phyloP scores from a whole-genome alignment of 2,329 filamentous ascomycete species.

The Tolypocladium endophyticum region DNA sequence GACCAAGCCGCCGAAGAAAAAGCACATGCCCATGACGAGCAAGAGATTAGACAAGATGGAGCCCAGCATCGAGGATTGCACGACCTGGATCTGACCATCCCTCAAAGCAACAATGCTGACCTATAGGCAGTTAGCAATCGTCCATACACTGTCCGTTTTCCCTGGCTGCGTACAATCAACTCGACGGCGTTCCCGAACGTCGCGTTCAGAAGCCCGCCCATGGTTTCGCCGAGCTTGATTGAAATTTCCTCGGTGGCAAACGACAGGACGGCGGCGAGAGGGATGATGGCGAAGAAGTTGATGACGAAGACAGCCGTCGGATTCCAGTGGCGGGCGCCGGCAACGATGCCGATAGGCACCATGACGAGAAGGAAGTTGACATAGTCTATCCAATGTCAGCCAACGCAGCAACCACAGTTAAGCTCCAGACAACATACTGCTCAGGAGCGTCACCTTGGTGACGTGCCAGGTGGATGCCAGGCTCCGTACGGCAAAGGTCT shows the following conservation, averaged over 20 bases:
- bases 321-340: conserved; percentile 51
- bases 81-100: conserved; percentile 81
- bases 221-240: conserved; percentile 58
- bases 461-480: conserved; percentile 43
- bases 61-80: conserved; percentile 96
- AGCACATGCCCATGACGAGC: conserved; percentile 74
- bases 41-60: conserved; percentile 92
- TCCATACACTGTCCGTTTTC: too few relatives aligned
- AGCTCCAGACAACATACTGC: conserved; percentile 34
- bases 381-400: conserved; percentile 30
- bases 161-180: conserved; percentile 49
- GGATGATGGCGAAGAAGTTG: conserved; percentile 75
- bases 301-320: conserved; percentile 61
- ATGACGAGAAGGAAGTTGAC: conserved; percentile 64
- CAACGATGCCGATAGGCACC: conserved; percentile 62
- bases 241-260: conserved; percentile 73
- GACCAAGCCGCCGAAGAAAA: conserved; percentile 61
- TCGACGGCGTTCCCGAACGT: conserved; percentile 76
- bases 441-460: conserved; percentile 45
- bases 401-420: background rate
- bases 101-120: conserved; percentile 85
- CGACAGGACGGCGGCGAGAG: conserved; percentile 61
- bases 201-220: conserved; percentile 65
- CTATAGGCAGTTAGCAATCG: conserved; percentile 29
- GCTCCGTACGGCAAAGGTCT: conserved; percentile 32